Evolutionary conservation across 768 basidiomycete genomes (phyloP).

Genomic region (Naganishia vishniacii): DNA sequence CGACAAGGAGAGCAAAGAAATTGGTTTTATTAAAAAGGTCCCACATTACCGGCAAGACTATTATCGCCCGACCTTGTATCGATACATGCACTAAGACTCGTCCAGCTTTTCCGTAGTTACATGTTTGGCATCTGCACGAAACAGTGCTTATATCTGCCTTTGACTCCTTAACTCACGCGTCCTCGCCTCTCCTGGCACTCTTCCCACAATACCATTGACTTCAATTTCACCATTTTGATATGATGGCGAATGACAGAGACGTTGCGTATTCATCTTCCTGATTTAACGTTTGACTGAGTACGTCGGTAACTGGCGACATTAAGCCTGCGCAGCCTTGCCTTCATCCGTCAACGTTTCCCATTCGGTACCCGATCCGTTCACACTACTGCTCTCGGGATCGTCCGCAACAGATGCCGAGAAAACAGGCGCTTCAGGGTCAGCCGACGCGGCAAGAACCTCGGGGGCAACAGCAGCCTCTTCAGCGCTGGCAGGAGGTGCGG

Average conservation of each 20-base stretch:
- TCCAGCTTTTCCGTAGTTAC: neutral
- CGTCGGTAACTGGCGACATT: no score
- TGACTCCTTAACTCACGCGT: no score
- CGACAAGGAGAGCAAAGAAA: no score
- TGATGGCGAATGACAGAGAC: no score
- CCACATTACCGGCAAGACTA: no score
- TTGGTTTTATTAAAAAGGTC: no score
- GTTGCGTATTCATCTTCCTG: no score
- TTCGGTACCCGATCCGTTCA: slow-evolving; percentile 20
- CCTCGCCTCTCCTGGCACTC: no score
- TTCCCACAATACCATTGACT: no score
- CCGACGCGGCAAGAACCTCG: slow-evolving; percentile 17
- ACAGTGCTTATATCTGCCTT: no score
- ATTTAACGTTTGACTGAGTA: no score
- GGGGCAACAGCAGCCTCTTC: slow-evolving; percentile 20
- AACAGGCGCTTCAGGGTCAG: slow-evolving; percentile 15
- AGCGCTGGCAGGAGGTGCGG: slow-evolving; percentile 15
- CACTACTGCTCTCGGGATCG: slow-evolving; percentile 2
- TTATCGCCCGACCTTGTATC: slow-evolving; percentile 1
- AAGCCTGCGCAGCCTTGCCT: slow-evolving; percentile 22
- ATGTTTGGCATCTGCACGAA: neutral
- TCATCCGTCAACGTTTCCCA: slow-evolving; percentile 27
- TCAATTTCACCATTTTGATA: no score
- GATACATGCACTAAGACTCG: slow-evolving; percentile 10
- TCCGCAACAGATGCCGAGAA: slow-evolving; percentile 1